Evolutionary conservation across 768 basidiomycete species (phyloP).

Genomic region (Amylocystis lapponica): DNA sequence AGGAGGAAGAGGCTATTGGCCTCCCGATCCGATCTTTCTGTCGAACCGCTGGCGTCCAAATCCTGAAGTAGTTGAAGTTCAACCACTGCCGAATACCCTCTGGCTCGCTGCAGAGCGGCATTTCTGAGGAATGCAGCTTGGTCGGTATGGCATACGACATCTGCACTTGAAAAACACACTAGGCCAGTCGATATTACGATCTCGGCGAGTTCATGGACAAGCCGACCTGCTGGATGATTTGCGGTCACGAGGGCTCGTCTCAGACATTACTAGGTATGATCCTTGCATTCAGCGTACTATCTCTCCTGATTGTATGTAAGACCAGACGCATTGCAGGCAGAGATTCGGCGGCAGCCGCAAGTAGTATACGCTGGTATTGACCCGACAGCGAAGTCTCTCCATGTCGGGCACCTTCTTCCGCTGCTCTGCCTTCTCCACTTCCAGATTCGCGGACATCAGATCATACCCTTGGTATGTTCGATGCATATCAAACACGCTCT

Average conservation of each 20-base stretch:
- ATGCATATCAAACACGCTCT: neutral
- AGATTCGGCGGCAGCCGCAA: conserved; percentile 24
- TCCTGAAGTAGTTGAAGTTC: neutral
- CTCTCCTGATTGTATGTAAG: conserved; percentile 1
- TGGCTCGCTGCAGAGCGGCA: neutral
- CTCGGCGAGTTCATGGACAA: conserved; percentile 12
- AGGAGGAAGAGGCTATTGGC: conserved; percentile 12
- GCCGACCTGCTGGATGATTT: conserved; percentile 29
- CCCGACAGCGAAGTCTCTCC: conserved; percentile 84
- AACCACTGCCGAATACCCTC: neutral
- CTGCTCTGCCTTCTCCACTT: conserved; percentile 87
- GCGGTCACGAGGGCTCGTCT: conserved; percentile 26
- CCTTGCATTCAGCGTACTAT: neutral
- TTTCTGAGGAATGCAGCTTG: conserved; percentile 7
- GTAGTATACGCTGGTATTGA: conserved; percentile 87
- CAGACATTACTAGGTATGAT: conserved; percentile 30
- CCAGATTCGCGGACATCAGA: conserved; percentile 73
- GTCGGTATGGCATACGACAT: conserved; percentile 3
- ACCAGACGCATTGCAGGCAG: conserved; percentile 7
- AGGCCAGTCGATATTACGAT: neutral
- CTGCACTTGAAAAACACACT: neutral
- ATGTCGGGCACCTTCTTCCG: conserved; percentile 91
- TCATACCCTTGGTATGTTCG: conserved; percentile 76
- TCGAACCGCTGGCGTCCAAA: neutral
- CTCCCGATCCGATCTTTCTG: conserved; percentile 14